phyloP scores from a whole-genome alignment of 306 rosid species.

The Prunus dulcis region DNA sequence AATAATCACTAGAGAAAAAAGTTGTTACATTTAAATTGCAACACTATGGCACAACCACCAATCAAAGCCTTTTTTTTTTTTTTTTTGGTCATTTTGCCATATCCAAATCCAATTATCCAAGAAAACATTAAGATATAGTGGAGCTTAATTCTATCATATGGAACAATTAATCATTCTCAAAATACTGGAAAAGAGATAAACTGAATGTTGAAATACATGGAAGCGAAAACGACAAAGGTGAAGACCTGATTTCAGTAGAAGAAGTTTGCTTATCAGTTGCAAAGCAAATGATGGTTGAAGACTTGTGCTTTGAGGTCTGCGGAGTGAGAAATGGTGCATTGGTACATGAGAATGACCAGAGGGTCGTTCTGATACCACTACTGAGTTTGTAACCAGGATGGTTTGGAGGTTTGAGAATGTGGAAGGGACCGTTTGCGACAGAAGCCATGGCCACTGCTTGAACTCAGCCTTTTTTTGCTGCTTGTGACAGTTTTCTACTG shows the following conservation, averaged over 20 bases:
- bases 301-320: constrained; percentile 8
- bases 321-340: constrained; percentile 8
- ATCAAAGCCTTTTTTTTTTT: too few species aligned
- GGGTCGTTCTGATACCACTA: not conserved
- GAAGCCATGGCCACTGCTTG: constrained; percentile 31
- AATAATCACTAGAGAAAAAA: too few species aligned
- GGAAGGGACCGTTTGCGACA: constrained; percentile 19
- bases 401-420: constrained; percentile 19
- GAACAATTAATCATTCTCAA: not conserved
- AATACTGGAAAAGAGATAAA: not conserved
- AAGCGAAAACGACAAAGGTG: not conserved
- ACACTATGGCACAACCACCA: not conserved
- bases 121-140: not conserved
- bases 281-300: constrained; percentile 40
- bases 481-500: not conserved
- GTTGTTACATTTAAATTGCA: not conserved
- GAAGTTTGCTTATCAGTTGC: constrained; percentile 78
- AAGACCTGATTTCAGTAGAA: constrained; percentile 64
- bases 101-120: not conserved
- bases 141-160: not conserved
- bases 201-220: not conserved
- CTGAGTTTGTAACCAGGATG: not conserved
- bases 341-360: constrained; percentile 11
- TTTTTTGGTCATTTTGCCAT: not conserved
- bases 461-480: not conserved